Base-by-base conservation (phyloP, 2,329 filamentous ascomycete species). In the Neurospora crassa region DNA sequence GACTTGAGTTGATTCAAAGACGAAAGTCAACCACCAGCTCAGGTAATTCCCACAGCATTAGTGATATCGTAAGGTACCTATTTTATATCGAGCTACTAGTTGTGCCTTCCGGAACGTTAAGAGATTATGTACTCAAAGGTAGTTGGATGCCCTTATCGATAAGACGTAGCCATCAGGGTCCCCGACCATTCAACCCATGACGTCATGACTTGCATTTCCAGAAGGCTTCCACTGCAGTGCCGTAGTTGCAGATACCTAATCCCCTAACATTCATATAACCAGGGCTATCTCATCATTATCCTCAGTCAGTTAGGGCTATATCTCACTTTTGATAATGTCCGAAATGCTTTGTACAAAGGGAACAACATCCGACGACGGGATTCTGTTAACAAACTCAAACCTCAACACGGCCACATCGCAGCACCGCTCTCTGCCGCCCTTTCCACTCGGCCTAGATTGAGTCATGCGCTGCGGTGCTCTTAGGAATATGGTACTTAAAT, bases 401-500 rank as follows among this genome's bases (percentile, higher is more conserved):
- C 7, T 34, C 47, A 16, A 18, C 24, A 18, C 34, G 12, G 47
- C 47, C 29, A 59, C 47, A 59, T 59, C 24, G 24, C 47, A 59
- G 24, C 24, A 34, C 47, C 24, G 24, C 47, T 59, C 47, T 34
- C 45, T 53, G 45, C 45, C 20, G 20, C 12, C 20, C 20, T 53
- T 20, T 20, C 1, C 45, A 29, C 20, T 53, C 14, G 24, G 24
- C 47, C 47, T 34, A 10, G 47, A 59, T 59, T 6, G 12, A 59
- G 18, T 59, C 47, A 34, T 16, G 34, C 47, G 47, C 24, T 18
- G 37, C n/a, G n/a, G n/a, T 53, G 14, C 24, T 42, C 18, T 41
- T 29, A 20, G 24, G 37, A 42, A 67, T 20, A 34, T 72, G 69
- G n/a, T 72, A 71, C 40, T 71, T 34, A 11, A 72, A 16, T 10